phyloP scores from a whole-genome alignment of 352 stramenopile species.

The Poterioochromonas sp. region DNA sequence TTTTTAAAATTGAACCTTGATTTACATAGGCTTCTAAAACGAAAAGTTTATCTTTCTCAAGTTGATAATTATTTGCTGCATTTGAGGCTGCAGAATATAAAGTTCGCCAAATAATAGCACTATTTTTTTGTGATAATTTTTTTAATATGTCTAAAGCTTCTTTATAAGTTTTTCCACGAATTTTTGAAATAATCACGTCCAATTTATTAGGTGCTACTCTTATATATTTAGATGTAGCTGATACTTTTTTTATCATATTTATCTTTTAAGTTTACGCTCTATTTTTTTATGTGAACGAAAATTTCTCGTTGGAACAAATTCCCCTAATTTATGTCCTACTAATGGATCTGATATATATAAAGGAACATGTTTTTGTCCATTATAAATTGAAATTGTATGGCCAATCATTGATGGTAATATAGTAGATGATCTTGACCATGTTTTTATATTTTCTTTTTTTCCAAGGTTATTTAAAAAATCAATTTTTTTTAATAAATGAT shows the following conservation, averaged over 20 bases:
- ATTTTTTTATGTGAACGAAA: conserved; percentile 29
- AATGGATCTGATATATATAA: conserved; percentile 44
- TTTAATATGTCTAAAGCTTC: conserved; percentile 20
- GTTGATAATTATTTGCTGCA: conserved; percentile 9
- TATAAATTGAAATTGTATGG: conserved; percentile 43
- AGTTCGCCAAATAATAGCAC: not conserved
- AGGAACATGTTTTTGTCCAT: conserved; percentile 44
- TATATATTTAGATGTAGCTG: conserved; percentile 18
- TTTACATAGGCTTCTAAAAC: conserved; percentile 26
- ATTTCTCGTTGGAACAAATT: conserved; percentile 44
- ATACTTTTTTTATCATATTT: conserved; percentile 17
- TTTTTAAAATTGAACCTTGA: conserved; percentile 32
- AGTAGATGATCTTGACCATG: conserved; percentile 42
- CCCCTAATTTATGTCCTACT: conserved; percentile 47
- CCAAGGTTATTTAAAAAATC: conserved; percentile 34
- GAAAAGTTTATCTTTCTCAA: not conserved
- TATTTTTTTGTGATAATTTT: conserved; percentile 6
- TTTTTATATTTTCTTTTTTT: conserved; percentile 41
- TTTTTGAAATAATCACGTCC: not conserved
- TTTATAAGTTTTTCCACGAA: conserved; percentile 9
- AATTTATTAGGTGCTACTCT: conserved; percentile 4
- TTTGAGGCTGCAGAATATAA: conserved; percentile 16
- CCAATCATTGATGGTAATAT: conserved; percentile 46
- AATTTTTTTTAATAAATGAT: conserved; percentile 45
- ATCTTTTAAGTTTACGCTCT: conserved; percentile 29